Percentiles rank a stretch among this genome's conserved stretches.
Conservation (phyloP, 805 yeast species). For the Clavispora asparagi region DNA sequence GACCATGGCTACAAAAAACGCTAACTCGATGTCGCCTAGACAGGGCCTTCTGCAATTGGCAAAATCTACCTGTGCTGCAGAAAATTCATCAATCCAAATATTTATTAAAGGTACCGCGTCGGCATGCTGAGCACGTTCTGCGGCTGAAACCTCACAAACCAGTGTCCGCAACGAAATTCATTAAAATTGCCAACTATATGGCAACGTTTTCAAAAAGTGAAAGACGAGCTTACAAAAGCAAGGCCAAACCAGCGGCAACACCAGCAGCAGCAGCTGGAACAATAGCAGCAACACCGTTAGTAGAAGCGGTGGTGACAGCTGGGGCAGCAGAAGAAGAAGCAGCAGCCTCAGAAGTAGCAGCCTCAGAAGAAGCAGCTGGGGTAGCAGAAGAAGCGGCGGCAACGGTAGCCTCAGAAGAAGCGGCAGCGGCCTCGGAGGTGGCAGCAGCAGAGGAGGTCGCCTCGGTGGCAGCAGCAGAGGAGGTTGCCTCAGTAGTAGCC, state of each 20-base stretch:
- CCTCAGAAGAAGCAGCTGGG: slow-evolving; percentile 5
- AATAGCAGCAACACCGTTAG: slow-evolving; percentile 11
- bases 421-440: slow-evolving; percentile 2
- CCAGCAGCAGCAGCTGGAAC: slow-evolving; percentile 12
- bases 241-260: slow-evolving; percentile 12
- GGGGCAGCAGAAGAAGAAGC: slow-evolving; percentile 5
- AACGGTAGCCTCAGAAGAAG: slow-evolving; percentile 3
- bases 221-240: slow-evolving; percentile 7
- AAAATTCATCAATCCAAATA: too few species aligned
- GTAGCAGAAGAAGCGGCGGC: slow-evolving; percentile 1
- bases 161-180: neutral
- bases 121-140: neutral
- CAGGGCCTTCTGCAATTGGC: too few species aligned
- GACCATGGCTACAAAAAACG: too few species aligned
- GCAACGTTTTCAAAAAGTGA: neutral
- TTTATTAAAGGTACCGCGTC: too few species aligned
- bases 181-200: neutral
- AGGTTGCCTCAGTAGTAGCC: slow-evolving; percentile 1
- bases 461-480: neutral
- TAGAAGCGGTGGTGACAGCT: slow-evolving; percentile 6
- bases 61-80: too few species aligned
- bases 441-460: slow-evolving; percentile 3
- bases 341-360: slow-evolving; percentile 3
- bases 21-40: too few species aligned
- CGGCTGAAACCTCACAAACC: neutral